phyloP scores from a whole-genome alignment of 139 green algal genomes.

The Asterochloris sp. region DNA sequence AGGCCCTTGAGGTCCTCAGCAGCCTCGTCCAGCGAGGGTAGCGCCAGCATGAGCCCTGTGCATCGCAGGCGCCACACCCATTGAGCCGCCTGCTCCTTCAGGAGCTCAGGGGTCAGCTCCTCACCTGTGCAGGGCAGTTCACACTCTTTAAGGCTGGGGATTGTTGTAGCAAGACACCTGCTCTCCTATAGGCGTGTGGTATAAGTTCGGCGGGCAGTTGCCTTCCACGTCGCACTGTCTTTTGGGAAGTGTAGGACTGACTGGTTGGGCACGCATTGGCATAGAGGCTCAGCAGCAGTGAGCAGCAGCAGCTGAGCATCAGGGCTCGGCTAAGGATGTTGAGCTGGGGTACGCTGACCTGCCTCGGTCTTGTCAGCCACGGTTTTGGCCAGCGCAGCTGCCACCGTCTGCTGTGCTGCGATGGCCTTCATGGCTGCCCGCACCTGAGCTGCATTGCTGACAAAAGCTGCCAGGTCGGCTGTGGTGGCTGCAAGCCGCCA shows the following conservation, averaged over 20 bases:
- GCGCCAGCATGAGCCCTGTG: conserved; percentile 34
- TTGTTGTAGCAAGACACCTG: too few relatives aligned
- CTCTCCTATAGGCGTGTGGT: too few relatives aligned
- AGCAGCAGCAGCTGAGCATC: neutral
- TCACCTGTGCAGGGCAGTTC: conserved; percentile 21
- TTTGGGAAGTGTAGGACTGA: neutral
- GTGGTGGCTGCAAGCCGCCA: conserved; percentile 6
- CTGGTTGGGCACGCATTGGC: neutral
- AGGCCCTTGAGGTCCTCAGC: conserved; percentile 50
- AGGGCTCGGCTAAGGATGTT: neutral
- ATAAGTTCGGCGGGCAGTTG: too few relatives aligned
- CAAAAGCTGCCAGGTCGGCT: conserved; percentile 2
- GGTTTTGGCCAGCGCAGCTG: conserved; percentile 18
- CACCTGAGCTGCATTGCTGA: conserved; percentile 1
- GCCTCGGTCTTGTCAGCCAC: conserved; percentile 24
- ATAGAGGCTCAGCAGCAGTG: neutral
- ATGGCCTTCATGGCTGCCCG: neutral
- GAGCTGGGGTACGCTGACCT: neutral
- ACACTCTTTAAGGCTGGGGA: too few relatives aligned
- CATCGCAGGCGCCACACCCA: conserved; percentile 45
- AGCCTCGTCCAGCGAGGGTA: conserved; percentile 38
- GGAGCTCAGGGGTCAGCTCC: conserved; percentile 19
- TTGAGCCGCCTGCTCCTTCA: neutral
- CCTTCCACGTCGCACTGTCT: too few relatives aligned
- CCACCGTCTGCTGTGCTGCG: conserved; percentile 12